Evolutionary conservation across 2,329 filamentous ascomycete genomes (phyloP).

Genomic region (Whalleya microplaca): DNA sequence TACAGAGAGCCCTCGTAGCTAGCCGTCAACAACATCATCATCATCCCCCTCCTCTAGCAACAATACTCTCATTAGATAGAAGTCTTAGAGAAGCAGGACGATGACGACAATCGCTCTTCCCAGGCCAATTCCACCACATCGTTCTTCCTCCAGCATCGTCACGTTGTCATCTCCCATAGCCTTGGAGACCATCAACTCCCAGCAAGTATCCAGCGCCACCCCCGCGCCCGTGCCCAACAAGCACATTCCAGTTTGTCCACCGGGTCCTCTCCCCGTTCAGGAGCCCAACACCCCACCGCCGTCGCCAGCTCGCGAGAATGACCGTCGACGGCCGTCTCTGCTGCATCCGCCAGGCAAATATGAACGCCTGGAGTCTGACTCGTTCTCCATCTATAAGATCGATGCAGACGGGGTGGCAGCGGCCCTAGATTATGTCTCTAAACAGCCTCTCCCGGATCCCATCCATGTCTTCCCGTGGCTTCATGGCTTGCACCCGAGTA

Average conservation of each 20-base stretch:
- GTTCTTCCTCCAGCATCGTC: conserved; percentile 47
- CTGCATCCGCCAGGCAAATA: conserved; percentile 74
- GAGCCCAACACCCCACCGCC: conserved; percentile 65
- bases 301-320: conserved; percentile 63
- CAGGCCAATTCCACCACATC: conserved; percentile 51
- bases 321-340: conserved; percentile 66
- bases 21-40: neutral
- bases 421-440: conserved; percentile 75
- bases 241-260: conserved; percentile 86
- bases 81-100: conserved; percentile 22
- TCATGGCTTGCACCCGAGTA: conserved; percentile 87
- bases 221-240: conserved; percentile 76
- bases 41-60: neutral
- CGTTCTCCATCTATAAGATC: conserved; percentile 72
- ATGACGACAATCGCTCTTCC: conserved; percentile 62
- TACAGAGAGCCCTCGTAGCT: neutral
- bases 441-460: conserved; percentile 82
- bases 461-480: conserved; percentile 94
- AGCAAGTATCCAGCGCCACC: conserved; percentile 37
- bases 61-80: conserved; percentile 1
- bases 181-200: conserved; percentile 43
- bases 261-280: conserved; percentile 66
- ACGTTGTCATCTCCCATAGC: conserved; percentile 46
- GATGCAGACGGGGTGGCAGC: conserved; percentile 68
- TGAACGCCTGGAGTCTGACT: conserved; percentile 51